A percentile compares a stretch with the other conserved stretches of the same genome.
phyloP scores from a whole-genome alignment of 768 basidiomycete genomes.

The Pleurotus sapidus region DNA sequence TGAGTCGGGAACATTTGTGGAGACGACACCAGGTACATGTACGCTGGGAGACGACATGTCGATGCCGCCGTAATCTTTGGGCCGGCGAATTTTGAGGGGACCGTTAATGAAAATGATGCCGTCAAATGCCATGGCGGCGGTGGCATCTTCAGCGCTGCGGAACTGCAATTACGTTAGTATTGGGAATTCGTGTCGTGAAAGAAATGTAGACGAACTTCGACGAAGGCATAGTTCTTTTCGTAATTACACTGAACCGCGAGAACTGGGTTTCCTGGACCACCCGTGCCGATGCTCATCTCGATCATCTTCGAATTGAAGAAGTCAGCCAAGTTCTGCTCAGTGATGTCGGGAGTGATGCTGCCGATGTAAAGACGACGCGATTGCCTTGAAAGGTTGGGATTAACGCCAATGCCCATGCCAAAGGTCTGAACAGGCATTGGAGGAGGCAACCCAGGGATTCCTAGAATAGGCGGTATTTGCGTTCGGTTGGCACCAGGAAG shows the following conservation, averaged over 20 bases:
- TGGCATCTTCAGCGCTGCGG: slow-evolving; percentile 95
- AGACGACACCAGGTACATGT: slow-evolving; percentile 94
- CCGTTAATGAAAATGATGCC: slow-evolving; percentile 94
- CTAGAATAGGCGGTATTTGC: slow-evolving; percentile 79
- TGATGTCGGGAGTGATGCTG: slow-evolving; percentile 92
- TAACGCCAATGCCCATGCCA: slow-evolving; percentile 82
- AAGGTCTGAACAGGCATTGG: slow-evolving; percentile 83
- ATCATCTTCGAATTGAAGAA: slow-evolving; percentile 98
- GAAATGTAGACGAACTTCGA: slow-evolving; percentile 61
- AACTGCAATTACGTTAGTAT: slow-evolving; percentile 52
- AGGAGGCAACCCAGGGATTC: slow-evolving; percentile 77
- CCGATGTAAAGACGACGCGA: slow-evolving; percentile 95
- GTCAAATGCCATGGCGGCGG: slow-evolving; percentile 95
- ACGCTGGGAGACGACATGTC: slow-evolving; percentile 58
- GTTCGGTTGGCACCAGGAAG: slow-evolving; percentile 93
- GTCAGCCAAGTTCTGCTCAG: slow-evolving; percentile 85
- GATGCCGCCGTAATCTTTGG: slow-evolving; percentile 94
- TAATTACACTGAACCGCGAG: slow-evolving; percentile 95
- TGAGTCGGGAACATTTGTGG: slow-evolving; percentile 94
- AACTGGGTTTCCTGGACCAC: slow-evolving; percentile 84
- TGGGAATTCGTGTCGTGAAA: background rate
- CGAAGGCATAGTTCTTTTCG: slow-evolving; percentile 98
- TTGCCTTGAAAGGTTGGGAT: slow-evolving; percentile 90
- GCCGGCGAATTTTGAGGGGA: slow-evolving; percentile 95
- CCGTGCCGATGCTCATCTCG: slow-evolving; percentile 86